Conservation (phyloP, 805 yeast genomes). For the Kluyveromyces siamensis region DNA sequence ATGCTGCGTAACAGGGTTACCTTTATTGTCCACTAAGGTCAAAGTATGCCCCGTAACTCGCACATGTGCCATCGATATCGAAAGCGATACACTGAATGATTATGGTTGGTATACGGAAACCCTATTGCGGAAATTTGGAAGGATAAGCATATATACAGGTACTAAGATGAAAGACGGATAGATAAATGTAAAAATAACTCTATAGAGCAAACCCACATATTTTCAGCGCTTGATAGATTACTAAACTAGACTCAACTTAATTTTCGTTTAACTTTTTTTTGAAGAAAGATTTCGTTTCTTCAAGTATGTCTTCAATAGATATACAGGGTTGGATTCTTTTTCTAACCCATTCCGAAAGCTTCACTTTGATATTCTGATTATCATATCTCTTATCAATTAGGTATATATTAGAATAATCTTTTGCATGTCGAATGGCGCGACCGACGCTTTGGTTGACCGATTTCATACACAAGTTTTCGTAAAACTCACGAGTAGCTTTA, state of each 20-base stretch:
- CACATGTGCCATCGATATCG: constrained; percentile 22
- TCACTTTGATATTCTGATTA: constrained; percentile 37
- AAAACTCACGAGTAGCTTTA: constrained; percentile 44
- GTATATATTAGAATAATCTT: constrained; percentile 71
- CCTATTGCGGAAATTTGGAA: constrained; percentile 16
- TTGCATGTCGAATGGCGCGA: constrained; percentile 75
- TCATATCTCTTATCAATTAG: constrained; percentile 60
- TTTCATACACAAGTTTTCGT: constrained; percentile 82
- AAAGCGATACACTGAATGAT: constrained; percentile 17
- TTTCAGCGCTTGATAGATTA: too few species aligned
- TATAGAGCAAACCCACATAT: too few species aligned
- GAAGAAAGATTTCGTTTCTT: constrained; percentile 19
- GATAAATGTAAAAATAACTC: neutral
- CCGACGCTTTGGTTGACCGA: constrained; percentile 91
- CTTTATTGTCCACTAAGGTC: constrained; percentile 28
- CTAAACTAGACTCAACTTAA: too few species aligned
- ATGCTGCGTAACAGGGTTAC: constrained; percentile 32
- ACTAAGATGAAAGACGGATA: constrained; percentile 11
- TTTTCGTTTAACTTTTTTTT: neutral
- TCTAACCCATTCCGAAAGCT: constrained; percentile 69
- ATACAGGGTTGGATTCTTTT: constrained; percentile 27
- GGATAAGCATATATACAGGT: constrained; percentile 24
- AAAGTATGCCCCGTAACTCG: constrained; percentile 30
- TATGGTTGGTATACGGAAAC: constrained; percentile 30
- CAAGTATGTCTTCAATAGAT: constrained; percentile 12